phyloP scores from a whole-genome alignment of 495 filamentous ascomycete genomes.

The Aspergillus haitiensis region DNA sequence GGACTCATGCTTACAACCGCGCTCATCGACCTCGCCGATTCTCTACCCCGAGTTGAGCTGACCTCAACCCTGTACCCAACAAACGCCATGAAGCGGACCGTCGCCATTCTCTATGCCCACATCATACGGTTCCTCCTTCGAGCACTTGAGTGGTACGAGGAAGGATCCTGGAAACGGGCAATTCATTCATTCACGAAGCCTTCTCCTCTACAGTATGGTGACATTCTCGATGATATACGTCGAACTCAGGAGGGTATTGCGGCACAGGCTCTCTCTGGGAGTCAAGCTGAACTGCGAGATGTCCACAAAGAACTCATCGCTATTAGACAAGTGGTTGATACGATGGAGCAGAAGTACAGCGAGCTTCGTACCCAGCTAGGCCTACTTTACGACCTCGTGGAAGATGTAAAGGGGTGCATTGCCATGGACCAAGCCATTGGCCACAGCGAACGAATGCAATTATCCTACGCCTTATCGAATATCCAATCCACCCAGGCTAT shows the following conservation, averaged over 20 bases:
- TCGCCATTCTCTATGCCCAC: not conserved
- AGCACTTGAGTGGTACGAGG: not conserved
- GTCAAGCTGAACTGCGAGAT: not conserved
- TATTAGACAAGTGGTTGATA: not conserved
- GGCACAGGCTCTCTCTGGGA: not conserved
- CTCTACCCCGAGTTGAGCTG: not conserved
- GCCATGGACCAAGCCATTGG: not conserved
- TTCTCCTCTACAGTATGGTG: not conserved
- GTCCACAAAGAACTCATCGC: slow-evolving; percentile 1
- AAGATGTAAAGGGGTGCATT: not conserved
- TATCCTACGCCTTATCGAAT: not conserved
- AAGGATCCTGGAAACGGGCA: not conserved
- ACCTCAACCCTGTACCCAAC: not conserved
- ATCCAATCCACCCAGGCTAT: not conserved
- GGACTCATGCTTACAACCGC: not conserved
- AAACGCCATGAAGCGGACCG: not conserved
- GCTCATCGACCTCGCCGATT: not conserved
- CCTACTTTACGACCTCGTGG: not conserved
- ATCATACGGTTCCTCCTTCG: not conserved
- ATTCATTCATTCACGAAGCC: not conserved
- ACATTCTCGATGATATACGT: not conserved
- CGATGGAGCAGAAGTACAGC: not conserved
- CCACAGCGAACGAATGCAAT: not conserved
- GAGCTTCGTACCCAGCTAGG: not conserved
- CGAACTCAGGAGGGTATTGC: not conserved